Evolutionary conservation across 805 yeast genomes (phyloP), one percentile per base, ranked within the genome.

Genomic region (Lachancea sp.): DNA sequence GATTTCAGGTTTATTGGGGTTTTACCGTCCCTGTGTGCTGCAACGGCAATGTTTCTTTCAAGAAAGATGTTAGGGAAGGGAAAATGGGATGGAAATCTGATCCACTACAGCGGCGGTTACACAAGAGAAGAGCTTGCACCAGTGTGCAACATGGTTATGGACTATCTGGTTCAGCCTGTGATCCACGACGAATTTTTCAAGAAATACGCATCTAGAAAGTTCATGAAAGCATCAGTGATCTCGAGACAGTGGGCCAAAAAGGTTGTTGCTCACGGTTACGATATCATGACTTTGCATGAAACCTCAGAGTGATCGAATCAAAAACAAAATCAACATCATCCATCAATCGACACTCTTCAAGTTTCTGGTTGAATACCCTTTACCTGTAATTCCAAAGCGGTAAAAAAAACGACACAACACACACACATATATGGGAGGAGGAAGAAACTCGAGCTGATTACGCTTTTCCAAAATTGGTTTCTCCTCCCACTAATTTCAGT

Each of bases 71-170:
- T 86, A 53, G 83, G 82, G 17, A 80, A 71, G 41, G 70, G 72
- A 2, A 81, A 80, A 29, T 90, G 97, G 97, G 81, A 81, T 60
- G 84, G 85, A 8, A 90, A 89, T 65, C 71, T 91, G 53, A 80
- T 87, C 39, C 96, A 88, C 60, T 93, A 91, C 64, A 81, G 93
- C 18, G 97, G 97, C 29, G 97, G 95, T 10, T 86, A 85, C 64
- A 76, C 81, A 18, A 85, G 82, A 51, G 75, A 72, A 35, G 89
- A 85, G 55, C 65, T 93, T 64, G 73, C 74, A 51, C 85, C 86
- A 32, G 81, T 88, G 43, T 77, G 85, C 46, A 81, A 79, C 51
- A 73, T 83, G 70, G 77, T 91, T 50, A 74, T 86, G 63, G 85
- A 82, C 60, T 91, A 86, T 63, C 66, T 85, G 51, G 78, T 81